Percentiles rank a stretch among this genome's conserved stretches.
Evolutionary conservation across 2,329 filamentous ascomycete genomes (phyloP).

Genomic region (Tolypocladium inflatum): DNA sequence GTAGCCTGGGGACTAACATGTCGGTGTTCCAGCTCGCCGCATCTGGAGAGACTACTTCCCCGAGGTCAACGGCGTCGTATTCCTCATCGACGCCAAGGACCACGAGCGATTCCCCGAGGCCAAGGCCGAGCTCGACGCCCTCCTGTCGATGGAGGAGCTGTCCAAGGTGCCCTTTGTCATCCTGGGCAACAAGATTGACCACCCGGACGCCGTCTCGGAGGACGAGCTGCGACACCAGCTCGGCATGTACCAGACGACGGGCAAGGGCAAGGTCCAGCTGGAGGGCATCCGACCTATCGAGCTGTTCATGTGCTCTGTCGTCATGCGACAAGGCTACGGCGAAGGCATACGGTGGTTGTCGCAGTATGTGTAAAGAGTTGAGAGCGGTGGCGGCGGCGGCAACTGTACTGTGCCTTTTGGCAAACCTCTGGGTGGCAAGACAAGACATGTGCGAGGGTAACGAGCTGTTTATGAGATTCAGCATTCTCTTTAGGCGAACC

Average conservation of each 20-base stretch:
- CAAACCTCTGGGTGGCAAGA: neutral
- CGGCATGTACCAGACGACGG: constrained; percentile 91
- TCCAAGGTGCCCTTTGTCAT: constrained; percentile 92
- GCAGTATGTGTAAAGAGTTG: constrained; percentile 68
- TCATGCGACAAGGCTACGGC: constrained; percentile 94
- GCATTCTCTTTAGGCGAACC: constrained; percentile 25
- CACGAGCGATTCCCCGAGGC: constrained; percentile 88
- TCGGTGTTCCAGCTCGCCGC: constrained; percentile 58
- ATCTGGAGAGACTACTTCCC: constrained; percentile 98
- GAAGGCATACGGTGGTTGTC: constrained; percentile 88
- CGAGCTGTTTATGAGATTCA: constrained; percentile 16
- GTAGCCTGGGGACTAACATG: constrained; percentile 1
- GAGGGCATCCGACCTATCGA: constrained; percentile 93
- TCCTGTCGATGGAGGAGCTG: constrained; percentile 94
- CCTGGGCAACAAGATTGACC: constrained; percentile 98
- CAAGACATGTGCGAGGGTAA: constrained; percentile 3
- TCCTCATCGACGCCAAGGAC: constrained; percentile 96
- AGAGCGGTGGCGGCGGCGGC: constrained; percentile 12
- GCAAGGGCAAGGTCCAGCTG: constrained; percentile 87
- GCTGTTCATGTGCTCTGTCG: constrained; percentile 98
- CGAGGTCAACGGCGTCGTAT: constrained; percentile 92
- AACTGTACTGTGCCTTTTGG: neutral
- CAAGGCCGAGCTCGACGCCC: constrained; percentile 92
- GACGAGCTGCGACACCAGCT: constrained; percentile 89
- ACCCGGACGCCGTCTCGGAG: constrained; percentile 90